These are phyloP conservation scores for Backusella mclennaniae DNA, from an alignment of 192 early-diverging fungal genomes.

Conservation along the genomic window DNA sequence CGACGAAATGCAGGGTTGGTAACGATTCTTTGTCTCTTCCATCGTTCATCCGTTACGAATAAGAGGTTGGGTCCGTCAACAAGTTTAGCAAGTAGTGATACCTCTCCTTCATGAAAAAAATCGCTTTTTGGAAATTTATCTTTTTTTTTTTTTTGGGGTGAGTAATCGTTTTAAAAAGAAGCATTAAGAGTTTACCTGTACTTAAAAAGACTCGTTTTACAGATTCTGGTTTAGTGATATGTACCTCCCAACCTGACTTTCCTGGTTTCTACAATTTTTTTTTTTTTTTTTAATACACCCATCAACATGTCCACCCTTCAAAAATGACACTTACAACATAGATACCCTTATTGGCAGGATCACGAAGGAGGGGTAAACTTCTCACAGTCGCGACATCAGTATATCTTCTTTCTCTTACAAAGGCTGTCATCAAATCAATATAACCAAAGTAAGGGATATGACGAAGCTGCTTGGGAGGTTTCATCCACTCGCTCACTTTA, in stretches of 20 bases:
- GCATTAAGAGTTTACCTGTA: neutral
- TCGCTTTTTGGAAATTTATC: neutral
- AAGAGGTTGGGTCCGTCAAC: neutral
- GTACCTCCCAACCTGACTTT: neutral
- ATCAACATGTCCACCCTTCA: too few species aligned
- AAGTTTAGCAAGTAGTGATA: neutral
- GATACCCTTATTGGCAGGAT: neutral
- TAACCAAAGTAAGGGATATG: neutral
- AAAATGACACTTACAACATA: neutral
- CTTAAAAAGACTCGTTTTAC: neutral
- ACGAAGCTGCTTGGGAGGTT: neutral
- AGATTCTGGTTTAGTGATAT: neutral
- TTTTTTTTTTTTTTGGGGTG: neutral
- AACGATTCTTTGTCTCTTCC: neutral
- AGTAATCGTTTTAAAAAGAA: neutral
- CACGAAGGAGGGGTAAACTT: neutral
- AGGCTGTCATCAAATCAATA: neutral
- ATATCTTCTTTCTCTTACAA: neutral
- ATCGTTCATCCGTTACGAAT: neutral
- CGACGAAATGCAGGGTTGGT: constrained; percentile 34
- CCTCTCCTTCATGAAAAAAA: neutral
- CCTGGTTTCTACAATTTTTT: neutral
- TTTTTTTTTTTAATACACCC: too few species aligned
- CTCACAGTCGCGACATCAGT: neutral
- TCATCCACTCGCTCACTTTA: neutral